Conservation (phyloP, 305 asterid species). For the Fraxinus platypoda region DNA sequence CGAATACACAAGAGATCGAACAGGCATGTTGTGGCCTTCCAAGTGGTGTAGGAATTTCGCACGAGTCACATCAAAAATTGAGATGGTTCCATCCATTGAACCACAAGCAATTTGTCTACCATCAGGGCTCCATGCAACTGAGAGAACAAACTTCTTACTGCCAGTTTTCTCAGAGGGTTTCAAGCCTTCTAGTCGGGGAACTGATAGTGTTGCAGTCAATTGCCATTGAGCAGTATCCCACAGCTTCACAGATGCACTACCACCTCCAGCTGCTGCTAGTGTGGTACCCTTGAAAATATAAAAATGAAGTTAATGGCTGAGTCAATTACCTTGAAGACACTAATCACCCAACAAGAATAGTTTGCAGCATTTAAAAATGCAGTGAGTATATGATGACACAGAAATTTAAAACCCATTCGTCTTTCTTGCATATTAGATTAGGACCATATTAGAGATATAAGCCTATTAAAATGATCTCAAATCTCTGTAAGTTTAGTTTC, state of each 20-base stretch:
- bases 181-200: conserved; percentile 78
- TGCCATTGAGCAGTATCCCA: conserved; percentile 94
- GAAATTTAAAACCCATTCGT: neutral
- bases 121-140: conserved; percentile 78
- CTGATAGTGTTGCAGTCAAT: conserved; percentile 56
- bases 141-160: conserved; percentile 67
- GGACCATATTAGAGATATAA: neutral
- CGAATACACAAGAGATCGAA: conserved; percentile 82
- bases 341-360: conserved; percentile 30
- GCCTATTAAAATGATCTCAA: neutral
- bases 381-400: neutral
- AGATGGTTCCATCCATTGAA: conserved; percentile 87
- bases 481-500: neutral
- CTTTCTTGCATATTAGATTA: neutral
- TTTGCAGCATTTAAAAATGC: neutral
- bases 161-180: conserved; percentile 67
- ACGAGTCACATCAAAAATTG: conserved; percentile 67
- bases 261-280: conserved; percentile 97
- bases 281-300: conserved; percentile 62
- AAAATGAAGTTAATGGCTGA: neutral
- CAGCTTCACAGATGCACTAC: conserved; percentile 88
- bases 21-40: conserved; percentile 91
- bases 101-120: conserved; percentile 85
- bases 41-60: conserved; percentile 75
- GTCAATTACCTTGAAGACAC: neutral